These are phyloP conservation scores for Phylloporus sp. DNA, from an alignment of 768 basidiomycete species.

Conservation along the genomic window DNA sequence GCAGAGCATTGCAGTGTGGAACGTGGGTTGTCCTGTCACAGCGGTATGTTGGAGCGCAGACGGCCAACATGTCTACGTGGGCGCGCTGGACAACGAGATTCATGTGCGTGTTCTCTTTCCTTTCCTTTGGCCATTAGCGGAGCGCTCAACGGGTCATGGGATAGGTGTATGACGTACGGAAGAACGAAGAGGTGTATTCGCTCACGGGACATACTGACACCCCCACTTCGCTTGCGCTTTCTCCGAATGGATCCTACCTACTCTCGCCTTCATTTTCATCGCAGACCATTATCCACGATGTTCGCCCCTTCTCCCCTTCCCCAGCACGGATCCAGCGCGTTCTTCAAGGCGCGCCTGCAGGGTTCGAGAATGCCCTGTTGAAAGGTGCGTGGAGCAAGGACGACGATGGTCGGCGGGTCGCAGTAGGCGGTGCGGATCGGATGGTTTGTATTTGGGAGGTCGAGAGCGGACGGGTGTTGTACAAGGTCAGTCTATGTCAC, in stretches of 20 bases:
- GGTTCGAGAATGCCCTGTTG: conserved; percentile 87
- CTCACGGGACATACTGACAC: conserved; percentile 89
- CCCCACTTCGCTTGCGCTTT: conserved; percentile 88
- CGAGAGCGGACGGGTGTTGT: conserved; percentile 67
- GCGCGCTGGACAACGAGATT: conserved; percentile 92
- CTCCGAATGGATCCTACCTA: conserved; percentile 82
- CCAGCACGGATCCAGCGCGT: conserved; percentile 78
- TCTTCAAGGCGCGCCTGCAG: conserved; percentile 83
- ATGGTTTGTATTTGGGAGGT: conserved; percentile 88
- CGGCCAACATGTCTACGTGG: conserved; percentile 85
- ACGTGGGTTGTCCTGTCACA: conserved; percentile 87
- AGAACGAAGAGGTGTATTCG: conserved; percentile 73
- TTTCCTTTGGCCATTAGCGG: no score
- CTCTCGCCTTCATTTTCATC: conserved; percentile 91
- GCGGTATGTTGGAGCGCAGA: conserved; percentile 91
- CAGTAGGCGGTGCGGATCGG: conserved; percentile 87
- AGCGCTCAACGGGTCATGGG: background rate
- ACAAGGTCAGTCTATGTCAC: conserved; percentile 55
- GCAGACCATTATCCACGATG: conserved; percentile 84
- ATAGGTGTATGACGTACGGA: conserved; percentile 88
- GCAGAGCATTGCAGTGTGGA: conserved; percentile 72
- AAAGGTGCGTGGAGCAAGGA: conserved; percentile 85
- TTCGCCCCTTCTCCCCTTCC: conserved; percentile 89
- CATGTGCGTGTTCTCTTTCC: conserved; percentile 56
- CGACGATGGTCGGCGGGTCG: conserved; percentile 76